phyloP scores from a whole-genome alignment of 805 yeast species.

The Saccharomycopsis javanensis region DNA sequence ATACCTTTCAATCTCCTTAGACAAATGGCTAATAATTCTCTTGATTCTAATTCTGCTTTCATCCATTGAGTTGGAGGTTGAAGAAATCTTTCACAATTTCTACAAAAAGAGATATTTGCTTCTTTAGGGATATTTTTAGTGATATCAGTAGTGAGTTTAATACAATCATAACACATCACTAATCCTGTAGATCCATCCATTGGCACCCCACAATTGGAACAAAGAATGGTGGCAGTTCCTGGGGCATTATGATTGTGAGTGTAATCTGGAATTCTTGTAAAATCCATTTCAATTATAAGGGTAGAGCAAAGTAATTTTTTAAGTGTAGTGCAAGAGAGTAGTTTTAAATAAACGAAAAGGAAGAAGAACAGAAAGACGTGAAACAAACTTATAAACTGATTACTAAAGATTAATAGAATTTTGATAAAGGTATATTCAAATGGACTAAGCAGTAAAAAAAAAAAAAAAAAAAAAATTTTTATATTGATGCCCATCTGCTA shows the following conservation, averaged over 20 bases:
- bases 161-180: constrained; percentile 96
- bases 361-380: too few species aligned
- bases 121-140: constrained; percentile 93
- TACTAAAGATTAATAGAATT: too few species aligned
- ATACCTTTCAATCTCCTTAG: constrained; percentile 81
- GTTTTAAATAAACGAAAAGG: too few species aligned
- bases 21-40: constrained; percentile 88
- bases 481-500: background rate
- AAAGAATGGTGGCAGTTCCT: constrained; percentile 72
- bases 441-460: background rate
- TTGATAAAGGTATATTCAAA: too few species aligned
- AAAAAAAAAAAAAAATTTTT: background rate
- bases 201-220: constrained; percentile 98
- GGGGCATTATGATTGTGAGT: constrained; percentile 7
- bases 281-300: constrained; percentile 16
- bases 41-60: constrained; percentile 77
- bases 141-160: constrained; percentile 84
- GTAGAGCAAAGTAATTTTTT: too few species aligned
- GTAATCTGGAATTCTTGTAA: constrained; percentile 16
- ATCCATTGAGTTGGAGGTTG: constrained; percentile 96
- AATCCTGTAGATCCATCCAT: constrained; percentile 91
- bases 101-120: constrained; percentile 84
- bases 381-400: too few species aligned
- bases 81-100: constrained; percentile 92
- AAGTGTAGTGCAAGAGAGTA: too few species aligned